These are phyloP conservation scores for Harringtonia aguacate DNA, from an alignment of 2,329 filamentous ascomycete genomes.

Conservation along the genomic window DNA sequence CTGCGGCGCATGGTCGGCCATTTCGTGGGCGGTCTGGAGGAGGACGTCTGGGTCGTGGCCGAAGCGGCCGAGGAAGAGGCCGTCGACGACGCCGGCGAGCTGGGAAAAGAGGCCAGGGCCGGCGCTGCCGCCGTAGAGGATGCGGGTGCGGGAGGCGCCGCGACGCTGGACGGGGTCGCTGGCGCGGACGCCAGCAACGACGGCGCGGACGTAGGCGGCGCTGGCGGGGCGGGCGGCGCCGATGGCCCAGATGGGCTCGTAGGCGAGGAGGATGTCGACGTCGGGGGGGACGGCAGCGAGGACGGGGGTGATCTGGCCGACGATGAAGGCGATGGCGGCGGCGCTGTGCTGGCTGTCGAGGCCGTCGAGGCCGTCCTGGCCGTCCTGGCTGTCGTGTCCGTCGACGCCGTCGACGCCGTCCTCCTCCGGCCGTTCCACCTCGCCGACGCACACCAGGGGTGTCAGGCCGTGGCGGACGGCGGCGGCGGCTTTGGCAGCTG, in stretches of 20 bases:
- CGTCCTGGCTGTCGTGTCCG: background rate
- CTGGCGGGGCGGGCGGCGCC: constrained; percentile 62
- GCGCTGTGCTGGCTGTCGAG: constrained; percentile 49
- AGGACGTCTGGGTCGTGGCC: constrained; percentile 67
- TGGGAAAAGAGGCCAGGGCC: constrained; percentile 65
- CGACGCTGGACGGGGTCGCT: constrained; percentile 38
- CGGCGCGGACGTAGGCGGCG: constrained; percentile 60
- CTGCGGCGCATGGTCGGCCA: constrained; percentile 31
- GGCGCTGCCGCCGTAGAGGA: constrained; percentile 76
- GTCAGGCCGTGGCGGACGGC: constrained; percentile 59
- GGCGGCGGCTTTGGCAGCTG: constrained; percentile 59
- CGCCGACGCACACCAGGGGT: constrained; percentile 73
- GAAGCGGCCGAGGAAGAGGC: constrained; percentile 72
- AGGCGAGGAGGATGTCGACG: constrained; percentile 66
- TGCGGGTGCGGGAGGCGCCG: constrained; percentile 43
- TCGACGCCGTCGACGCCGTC: background rate
- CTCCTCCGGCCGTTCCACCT: constrained; percentile 37
- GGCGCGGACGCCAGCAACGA: constrained; percentile 52
- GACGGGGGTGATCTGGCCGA: constrained; percentile 52
- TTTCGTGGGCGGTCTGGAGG: constrained; percentile 60
- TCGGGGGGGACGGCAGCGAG: constrained; percentile 48
- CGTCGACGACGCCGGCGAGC: constrained; percentile 62
- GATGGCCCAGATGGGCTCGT: constrained; percentile 86
- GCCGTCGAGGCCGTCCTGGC: constrained; percentile 32
- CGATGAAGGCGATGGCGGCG: constrained; percentile 55